Evolutionary conservation across 1,284 basidiomycete species (phyloP), one percentile per base, ranked within the genome.

Genomic region (Xanthoconium separans): DNA sequence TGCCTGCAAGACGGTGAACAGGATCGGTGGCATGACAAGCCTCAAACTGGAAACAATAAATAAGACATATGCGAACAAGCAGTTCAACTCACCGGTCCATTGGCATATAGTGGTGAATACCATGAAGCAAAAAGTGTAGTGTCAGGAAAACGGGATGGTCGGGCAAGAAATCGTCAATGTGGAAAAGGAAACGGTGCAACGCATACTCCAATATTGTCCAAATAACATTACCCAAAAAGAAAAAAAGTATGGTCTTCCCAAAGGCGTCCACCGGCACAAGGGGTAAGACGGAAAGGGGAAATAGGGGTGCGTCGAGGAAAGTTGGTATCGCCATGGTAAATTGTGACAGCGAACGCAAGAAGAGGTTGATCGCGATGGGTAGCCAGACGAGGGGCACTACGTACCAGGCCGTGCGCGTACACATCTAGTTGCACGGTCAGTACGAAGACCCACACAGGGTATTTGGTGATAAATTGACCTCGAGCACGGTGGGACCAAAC

Each of bases 171-270:
- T 86, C 77, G 72, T 99, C 97, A 62, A 99, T 77, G 75, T 99
- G 97, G 85, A 99, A 99, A 50, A 99, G 76, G 84, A 98, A 98
- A 31, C 96, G 89, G 74, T 99, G 97, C 66, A 99, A 75, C n/a
- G 77, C 75, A 72, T 99, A 99, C 73, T 99, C 97, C 70, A 99
- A 77, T 57, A 98, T 70, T 1, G 96, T 98, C 96, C 96, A 99
- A 61, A 97, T 80, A 49, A 98, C 42, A 70, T 93, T 92, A 11
- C 96, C 96, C 33, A 85, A 47, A 54, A 92, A 68, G 79, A 92
- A 93, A 74, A 85, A 94, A 2, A 76, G 59, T 31, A 81, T 50
- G 2, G 83, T 77, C 64, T 86, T 82, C 29, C 67, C 58, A 44
- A 82, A 69, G 1, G 82, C 77, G 4, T 72, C 70, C 12, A 71